Evolutionary conservation across 2,329 filamentous ascomycete species (phyloP), one percentile per base, ranked within the genome.

Genomic region (Rhexocercosporidium sp.): DNA sequence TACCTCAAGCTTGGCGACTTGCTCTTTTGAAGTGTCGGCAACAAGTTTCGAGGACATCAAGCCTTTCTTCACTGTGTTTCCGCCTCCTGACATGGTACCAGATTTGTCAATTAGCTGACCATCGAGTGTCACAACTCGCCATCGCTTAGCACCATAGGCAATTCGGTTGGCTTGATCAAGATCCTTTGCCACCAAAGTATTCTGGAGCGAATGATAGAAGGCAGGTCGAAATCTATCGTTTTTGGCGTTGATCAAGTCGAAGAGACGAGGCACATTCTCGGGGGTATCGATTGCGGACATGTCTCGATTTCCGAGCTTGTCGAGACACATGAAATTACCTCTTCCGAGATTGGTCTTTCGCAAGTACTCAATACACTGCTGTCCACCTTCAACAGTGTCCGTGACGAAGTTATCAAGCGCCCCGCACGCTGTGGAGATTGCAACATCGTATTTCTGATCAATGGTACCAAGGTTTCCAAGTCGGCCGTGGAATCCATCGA

Each of bases 11-110:
- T 96, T 94, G 59, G 86, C 78, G 3, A 99, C 95, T 75, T 97
- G 92, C 72, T 98, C 95, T 78, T 93, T 94, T 61, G 89, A 92
- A 18, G 91, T 92, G 66, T 97, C 93, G 1, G 92, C 87, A n/a
- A 92, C 90, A 54, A 97, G 89, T 80, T 97, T 98, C 12, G 94
- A 97, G 0, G 95, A 98, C 96, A 99, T 99, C 66, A 94, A 89
- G 0, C 96, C 96, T 76, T 90, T 93, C 74, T 95, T 94, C 65
- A 96, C 92, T 18, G 92, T 92, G 54, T 88, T 95, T 65, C 96
- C 96, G 84, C 96, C 96, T 83, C 96, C 96, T 66, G 93, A 97
- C 96, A 99, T 98, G 41, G 96, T 98, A 84, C 96, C 96, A 0
- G 95, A 97, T 78, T 96, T 96, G 81, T 99, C 96, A 72, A 99